Conservation (phyloP, 345 rosid genomes). For the Capsella bursapastoris region DNA sequence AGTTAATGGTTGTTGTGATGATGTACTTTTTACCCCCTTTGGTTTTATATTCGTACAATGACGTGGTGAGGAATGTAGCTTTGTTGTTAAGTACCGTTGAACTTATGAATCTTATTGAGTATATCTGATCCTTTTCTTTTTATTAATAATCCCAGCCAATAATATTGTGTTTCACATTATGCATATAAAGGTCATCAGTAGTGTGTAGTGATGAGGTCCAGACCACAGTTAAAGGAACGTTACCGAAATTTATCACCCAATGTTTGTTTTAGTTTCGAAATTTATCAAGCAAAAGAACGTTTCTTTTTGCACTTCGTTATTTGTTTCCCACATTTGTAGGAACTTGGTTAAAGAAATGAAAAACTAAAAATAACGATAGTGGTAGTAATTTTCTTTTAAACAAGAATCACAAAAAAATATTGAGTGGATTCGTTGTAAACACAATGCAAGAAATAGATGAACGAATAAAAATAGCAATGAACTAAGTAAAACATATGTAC, state of each 20-base stretch:
- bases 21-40: constrained; percentile 23
- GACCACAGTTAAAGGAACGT: background rate
- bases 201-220: background rate
- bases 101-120: constrained; percentile 28
- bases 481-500: background rate
- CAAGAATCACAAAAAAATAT: background rate
- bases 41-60: constrained; percentile 33
- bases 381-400: background rate
- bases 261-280: no score
- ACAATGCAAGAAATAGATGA: background rate
- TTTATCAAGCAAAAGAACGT: background rate
- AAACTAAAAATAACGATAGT: no score
- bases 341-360: no score
- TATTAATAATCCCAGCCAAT: background rate
- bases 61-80: constrained; percentile 36
- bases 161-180: background rate
- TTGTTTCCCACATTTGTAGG: background rate
- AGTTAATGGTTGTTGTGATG: constrained; percentile 40
- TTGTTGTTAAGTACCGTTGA: constrained; percentile 27
- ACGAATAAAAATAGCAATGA: background rate
- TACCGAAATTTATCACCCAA: no score
- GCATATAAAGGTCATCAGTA: background rate
- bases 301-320: background rate
- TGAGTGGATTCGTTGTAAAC: background rate
- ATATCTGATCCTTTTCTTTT: constrained; percentile 11